Conservation (phyloP, 805 yeast species). For the Saturnispora quitensis region DNA sequence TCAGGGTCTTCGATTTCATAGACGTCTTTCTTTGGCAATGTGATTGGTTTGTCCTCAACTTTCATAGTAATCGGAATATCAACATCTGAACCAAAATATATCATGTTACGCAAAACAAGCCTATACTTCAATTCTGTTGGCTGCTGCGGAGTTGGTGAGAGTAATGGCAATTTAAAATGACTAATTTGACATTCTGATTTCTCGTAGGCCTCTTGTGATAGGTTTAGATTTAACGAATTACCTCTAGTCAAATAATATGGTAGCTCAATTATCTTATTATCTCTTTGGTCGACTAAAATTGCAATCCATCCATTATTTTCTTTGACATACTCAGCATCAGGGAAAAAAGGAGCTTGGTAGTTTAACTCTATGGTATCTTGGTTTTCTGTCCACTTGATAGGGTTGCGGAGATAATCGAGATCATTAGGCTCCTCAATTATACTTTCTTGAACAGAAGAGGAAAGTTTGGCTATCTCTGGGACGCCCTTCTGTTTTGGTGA, state of each 20-base stretch:
- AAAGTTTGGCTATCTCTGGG: slow-evolving; percentile 35
- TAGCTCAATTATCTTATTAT: slow-evolving; percentile 67
- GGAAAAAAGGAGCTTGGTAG: slow-evolving; percentile 72
- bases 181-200: slow-evolving; percentile 45
- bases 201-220: slow-evolving; percentile 42
- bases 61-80: slow-evolving; percentile 61
- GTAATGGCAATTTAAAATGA: slow-evolving; percentile 65
- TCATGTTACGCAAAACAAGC: slow-evolving; percentile 58
- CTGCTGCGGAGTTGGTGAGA: slow-evolving; percentile 70
- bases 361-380: slow-evolving; percentile 57
- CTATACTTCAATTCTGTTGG: slow-evolving; percentile 61
- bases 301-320: slow-evolving; percentile 51
- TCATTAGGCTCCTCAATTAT: slow-evolving; percentile 48
- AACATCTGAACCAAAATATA: slow-evolving; percentile 76
- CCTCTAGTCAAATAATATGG: slow-evolving; percentile 45
- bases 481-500: slow-evolving; percentile 61
- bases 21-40: slow-evolving; percentile 32
- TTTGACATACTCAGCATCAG: slow-evolving; percentile 35
- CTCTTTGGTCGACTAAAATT: slow-evolving; percentile 62
- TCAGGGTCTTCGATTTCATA: slow-evolving; percentile 63
- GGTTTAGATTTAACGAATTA: slow-evolving; percentile 45
- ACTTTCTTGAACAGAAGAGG: slow-evolving; percentile 24
- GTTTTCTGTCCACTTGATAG: slow-evolving; percentile 52
- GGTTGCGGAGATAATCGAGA: slow-evolving; percentile 62
- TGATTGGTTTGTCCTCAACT: slow-evolving; percentile 55